Conservation (phyloP, 306 rosid species). For the Cucurbita argyrosperma region DNA sequence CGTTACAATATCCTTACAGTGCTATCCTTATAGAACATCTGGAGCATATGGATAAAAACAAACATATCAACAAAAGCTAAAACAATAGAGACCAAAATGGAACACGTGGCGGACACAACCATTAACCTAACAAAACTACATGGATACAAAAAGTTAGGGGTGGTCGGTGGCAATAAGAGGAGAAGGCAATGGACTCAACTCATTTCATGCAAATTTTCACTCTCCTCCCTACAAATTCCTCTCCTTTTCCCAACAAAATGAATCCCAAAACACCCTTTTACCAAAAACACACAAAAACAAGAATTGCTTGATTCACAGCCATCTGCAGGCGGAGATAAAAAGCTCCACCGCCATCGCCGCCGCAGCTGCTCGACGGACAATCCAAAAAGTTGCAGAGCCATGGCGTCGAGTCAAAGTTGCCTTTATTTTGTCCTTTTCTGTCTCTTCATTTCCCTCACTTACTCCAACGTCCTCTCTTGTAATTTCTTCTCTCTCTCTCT, state of each 20-base stretch:
- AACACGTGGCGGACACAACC: too few species aligned
- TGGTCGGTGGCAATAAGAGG: neutral
- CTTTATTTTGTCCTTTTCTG: slow-evolving; percentile 21
- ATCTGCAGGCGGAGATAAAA: slow-evolving; percentile 21
- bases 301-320: slow-evolving; percentile 5
- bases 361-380: slow-evolving; percentile 1
- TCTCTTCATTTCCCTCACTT: slow-evolving; percentile 26
- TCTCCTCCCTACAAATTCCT: slow-evolving; percentile 6
- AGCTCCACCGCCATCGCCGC: slow-evolving; percentile 14
- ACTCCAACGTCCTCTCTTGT: slow-evolving; percentile 45
- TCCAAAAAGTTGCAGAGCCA: neutral
- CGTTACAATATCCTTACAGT: too few species aligned
- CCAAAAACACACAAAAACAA: neutral
- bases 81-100: too few species aligned
- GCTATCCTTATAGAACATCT: too few species aligned
- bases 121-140: too few species aligned
- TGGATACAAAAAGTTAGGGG: too few species aligned
- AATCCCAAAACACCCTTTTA: neutral
- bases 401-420: slow-evolving; percentile 34
- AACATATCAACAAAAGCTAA: too few species aligned
- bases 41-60: too few species aligned
- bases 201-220: neutral
- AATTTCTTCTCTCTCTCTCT: neutral
- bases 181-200: neutral
- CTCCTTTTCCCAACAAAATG: slow-evolving; percentile 1